Evolutionary conservation across 2,329 filamentous ascomycete genomes (phyloP).

Genomic region (Colletotrichum sp.): DNA sequence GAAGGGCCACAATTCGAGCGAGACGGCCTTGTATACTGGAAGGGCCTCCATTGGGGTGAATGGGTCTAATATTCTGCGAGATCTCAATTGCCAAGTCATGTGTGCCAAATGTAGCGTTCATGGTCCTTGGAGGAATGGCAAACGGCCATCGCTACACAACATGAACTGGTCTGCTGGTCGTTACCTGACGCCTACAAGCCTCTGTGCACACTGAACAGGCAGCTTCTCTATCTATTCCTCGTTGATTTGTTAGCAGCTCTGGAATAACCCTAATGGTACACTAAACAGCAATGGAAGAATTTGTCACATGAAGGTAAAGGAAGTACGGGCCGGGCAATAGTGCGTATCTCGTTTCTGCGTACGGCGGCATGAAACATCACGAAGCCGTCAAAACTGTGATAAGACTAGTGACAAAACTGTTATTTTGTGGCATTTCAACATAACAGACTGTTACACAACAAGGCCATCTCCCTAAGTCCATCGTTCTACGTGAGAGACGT

Average conservation of each 20-base stretch:
- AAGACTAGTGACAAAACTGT: not conserved
- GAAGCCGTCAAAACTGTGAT: not conserved
- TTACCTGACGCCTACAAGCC: not conserved
- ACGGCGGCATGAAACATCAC: not conserved
- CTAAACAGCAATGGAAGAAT: not conserved
- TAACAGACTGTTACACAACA: not conserved
- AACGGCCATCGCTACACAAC: not conserved
- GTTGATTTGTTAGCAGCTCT: not conserved
- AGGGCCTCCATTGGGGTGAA: not conserved
- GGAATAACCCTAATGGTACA: not conserved
- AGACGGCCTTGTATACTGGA: slow-evolving; percentile 22
- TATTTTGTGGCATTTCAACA: not conserved
- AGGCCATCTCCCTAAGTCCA: not conserved
- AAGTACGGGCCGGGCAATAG: not conserved
- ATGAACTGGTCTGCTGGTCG: not conserved
- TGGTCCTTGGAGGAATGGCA: not conserved
- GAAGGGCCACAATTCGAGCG: slow-evolving; percentile 53
- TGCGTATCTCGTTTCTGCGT: not conserved
- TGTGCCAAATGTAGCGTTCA: not conserved
- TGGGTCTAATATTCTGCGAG: not conserved
- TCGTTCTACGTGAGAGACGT: not conserved
- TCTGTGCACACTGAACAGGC: not conserved
- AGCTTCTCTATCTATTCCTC: not conserved
- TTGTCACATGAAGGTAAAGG: not conserved
- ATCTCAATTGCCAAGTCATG: not conserved